Base-by-base conservation (phyloP, 2,329 filamentous ascomycete species). In the Paracoccidioides brasiliensis region DNA sequence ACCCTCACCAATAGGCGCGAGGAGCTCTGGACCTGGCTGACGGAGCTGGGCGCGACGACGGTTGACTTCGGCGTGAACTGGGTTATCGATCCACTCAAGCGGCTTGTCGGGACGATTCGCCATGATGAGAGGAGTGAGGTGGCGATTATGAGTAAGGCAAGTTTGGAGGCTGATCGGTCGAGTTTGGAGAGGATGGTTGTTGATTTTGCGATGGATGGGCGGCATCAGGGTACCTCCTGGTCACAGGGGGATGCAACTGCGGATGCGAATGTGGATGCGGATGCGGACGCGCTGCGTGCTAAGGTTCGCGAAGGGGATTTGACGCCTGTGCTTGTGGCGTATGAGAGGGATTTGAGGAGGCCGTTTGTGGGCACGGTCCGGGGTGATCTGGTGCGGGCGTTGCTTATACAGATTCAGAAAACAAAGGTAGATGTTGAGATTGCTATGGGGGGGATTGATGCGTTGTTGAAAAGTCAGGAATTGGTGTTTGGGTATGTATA, bases 361-460 rank as follows among this genome's bases (percentile, higher is more conserved):
- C 93, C 93, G 0, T 83, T 98, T 58, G 77, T 84, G 55, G 90
- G 91, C 6, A 88, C 90, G 0, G 72, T 98, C 15, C 81, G 83
- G 35, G 93, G 93, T 9, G 91, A 97, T 64, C 78, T 98, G 33
- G 80, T 97, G 40, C 84, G 91, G 53, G 90, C 91, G 4, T 80
- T 98, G 33, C 77, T 98, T 46, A 97, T 98, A 55, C 93, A 98
- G 67, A 85, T 98, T 41, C 93, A 98, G 66, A 98, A 98, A 78
- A 97, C 93, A 28, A 98, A 98, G 75, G 93, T 98, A 7, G 93
- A 98, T 66, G 83, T 98, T 10, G 93, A 98, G 70, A 84, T 97
- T 58, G 93, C 93, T 12, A 90, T 98, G 74, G 89, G 87, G 57
- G 93, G 93, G 15, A 98, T 98, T 61, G 91, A 98, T 74, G 83